Conservation (phyloP, 1,284 basidiomycete genomes). For the Malassezia brasiliensis region DNA sequence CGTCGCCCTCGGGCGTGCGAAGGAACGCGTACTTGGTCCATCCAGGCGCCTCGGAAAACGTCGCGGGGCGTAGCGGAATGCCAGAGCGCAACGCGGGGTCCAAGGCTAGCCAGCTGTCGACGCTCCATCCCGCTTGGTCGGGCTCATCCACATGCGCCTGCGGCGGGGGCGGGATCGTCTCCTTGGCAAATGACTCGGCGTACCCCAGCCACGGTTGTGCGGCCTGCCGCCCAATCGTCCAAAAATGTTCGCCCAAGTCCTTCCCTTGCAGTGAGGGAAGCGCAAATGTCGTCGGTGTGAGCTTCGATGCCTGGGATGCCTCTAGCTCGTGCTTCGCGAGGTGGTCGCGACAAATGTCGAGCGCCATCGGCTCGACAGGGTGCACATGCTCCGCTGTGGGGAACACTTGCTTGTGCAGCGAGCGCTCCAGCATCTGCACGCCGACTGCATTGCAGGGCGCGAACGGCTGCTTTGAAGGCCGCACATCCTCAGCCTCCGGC, state of each 20-base stretch:
- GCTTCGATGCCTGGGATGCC: slow-evolving; percentile 65
- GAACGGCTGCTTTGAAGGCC: too few species aligned
- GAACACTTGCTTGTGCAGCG: slow-evolving; percentile 75
- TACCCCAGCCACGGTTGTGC: slow-evolving; percentile 74
- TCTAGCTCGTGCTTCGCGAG: slow-evolving; percentile 69
- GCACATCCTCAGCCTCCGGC: too few species aligned
- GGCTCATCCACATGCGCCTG: slow-evolving; percentile 17
- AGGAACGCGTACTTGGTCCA: slow-evolving; percentile 75
- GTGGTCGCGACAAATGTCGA: slow-evolving; percentile 70
- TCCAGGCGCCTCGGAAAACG: slow-evolving; percentile 68
- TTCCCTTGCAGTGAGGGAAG: slow-evolving; percentile 74
- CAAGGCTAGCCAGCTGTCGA: slow-evolving; percentile 35
- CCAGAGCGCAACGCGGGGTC: slow-evolving; percentile 24
- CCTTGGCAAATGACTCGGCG: slow-evolving; percentile 58
- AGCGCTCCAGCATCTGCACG: slow-evolving; percentile 77
- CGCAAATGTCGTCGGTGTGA: slow-evolving; percentile 68
- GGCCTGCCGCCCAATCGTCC: slow-evolving; percentile 62
- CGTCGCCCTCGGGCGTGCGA: slow-evolving; percentile 41
- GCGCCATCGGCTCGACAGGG: slow-evolving; percentile 56
- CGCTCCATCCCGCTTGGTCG: slow-evolving; percentile 20
- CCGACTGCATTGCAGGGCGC: slow-evolving; percentile 69
- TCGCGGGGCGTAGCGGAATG: slow-evolving; percentile 51
- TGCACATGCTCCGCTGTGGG: slow-evolving; percentile 56
- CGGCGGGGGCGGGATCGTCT: slow-evolving; percentile 58
- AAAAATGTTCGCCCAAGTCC: slow-evolving; percentile 80